Conservation (phyloP, 139 green algal species). For the Deuterostichococcus epilithicus region DNA sequence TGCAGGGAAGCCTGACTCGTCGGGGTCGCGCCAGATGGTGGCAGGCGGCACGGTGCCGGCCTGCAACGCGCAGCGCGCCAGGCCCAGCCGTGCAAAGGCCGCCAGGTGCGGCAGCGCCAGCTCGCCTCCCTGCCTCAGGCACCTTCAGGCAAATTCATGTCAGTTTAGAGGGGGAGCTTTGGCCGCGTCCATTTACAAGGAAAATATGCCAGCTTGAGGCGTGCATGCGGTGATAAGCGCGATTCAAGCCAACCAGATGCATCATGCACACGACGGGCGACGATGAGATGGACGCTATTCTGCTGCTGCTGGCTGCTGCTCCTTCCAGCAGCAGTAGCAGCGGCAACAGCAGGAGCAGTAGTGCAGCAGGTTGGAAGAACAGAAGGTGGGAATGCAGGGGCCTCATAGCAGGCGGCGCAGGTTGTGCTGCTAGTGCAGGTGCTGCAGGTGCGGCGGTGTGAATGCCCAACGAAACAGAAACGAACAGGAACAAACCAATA, state of each 20-base stretch:
- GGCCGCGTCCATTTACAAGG: background rate
- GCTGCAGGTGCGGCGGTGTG: background rate
- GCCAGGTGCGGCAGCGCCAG: slow-evolving; percentile 50
- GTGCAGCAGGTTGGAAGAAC: no score
- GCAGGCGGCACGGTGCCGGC: background rate
- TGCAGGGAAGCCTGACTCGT: background rate
- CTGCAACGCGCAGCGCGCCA: slow-evolving; percentile 42
- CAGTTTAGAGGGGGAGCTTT: background rate
- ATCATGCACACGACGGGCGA: background rate
- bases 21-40: background rate
- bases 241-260: background rate
- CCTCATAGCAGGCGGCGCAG: background rate
- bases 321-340: background rate
- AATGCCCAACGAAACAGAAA: no score
- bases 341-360: background rate
- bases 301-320: background rate
- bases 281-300: background rate
- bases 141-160: slow-evolving; percentile 14
- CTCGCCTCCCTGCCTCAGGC: slow-evolving; percentile 35
- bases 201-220: background rate
- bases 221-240: background rate
- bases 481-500: background rate
- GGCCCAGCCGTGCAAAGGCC: slow-evolving; percentile 38
- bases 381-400: no score
- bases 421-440: background rate